Percentiles rank a stretch among this genome's conserved stretches.
phyloP scores from a whole-genome alignment of 2,329 filamentous ascomycete genomes.

The Chrysosporium queenslandicum region DNA sequence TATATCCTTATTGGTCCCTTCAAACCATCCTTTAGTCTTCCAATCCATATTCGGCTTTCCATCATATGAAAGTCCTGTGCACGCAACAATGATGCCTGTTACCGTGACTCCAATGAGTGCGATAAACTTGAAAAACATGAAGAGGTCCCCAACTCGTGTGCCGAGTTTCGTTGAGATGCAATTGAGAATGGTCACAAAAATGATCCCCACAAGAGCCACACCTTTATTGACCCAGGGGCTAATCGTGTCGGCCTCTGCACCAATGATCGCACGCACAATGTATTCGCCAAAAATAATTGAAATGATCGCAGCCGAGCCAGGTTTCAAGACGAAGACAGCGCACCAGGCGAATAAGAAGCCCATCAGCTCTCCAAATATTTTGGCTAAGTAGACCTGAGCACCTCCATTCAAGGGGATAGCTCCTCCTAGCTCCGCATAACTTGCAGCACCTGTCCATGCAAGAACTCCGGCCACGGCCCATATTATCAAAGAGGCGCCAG shows the following conservation, averaged over 20 bases:
- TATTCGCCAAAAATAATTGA: conserved; percentile 98
- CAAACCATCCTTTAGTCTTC: conserved; percentile 83
- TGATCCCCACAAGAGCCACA: conserved; percentile 67
- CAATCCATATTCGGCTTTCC: conserved; percentile 71
- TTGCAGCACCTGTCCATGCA: conserved; percentile 91
- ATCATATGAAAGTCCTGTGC: conserved; percentile 69
- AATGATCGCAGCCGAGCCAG: conserved; percentile 86
- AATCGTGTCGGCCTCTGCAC: conserved; percentile 70
- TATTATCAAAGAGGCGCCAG: conserved; percentile 79
- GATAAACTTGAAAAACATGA: conserved; percentile 96
- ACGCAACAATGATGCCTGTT: conserved; percentile 77
- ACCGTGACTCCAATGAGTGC: conserved; percentile 78
- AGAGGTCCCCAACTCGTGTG: conserved; percentile 75
- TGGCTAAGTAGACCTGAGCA: conserved; percentile 83
- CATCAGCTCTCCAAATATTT: conserved; percentile 87
- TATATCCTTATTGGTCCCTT: conserved; percentile 66
- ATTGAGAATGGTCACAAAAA: conserved; percentile 72
- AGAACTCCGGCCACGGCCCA: conserved; percentile 86
- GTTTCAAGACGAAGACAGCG: conserved; percentile 86
- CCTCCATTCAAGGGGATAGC: conserved; percentile 94
- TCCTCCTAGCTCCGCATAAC: conserved; percentile 89
- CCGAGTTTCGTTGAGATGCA: conserved; percentile 83
- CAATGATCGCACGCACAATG: conserved; percentile 75
- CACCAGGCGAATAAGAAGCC: conserved; percentile 97
- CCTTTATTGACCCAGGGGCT: conserved; percentile 84